phyloP scores from a whole-genome alignment of 176 grass and related monocot genomes.

The Oryza brachyantha region DNA sequence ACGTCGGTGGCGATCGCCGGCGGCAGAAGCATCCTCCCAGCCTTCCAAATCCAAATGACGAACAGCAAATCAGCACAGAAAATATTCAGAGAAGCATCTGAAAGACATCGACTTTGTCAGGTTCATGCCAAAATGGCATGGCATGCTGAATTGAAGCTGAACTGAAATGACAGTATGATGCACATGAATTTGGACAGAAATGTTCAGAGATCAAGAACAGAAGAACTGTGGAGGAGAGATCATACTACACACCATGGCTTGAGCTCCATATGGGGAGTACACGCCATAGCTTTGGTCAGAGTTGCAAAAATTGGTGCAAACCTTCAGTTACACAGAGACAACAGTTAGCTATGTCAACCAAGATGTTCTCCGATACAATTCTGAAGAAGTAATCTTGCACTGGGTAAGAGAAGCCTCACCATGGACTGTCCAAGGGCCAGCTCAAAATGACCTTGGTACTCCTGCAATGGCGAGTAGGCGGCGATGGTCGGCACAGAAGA shows the following conservation, averaged over 20 bases:
- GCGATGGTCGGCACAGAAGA: not conserved
- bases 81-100: not conserved
- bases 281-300: constrained; percentile 36
- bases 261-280: constrained; percentile 31
- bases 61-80: not conserved
- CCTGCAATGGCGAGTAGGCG: constrained; percentile 6
- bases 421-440: constrained; percentile 30
- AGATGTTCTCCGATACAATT: not conserved
- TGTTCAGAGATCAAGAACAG: not conserved
- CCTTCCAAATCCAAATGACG: constrained; percentile 11
- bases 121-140: not conserved
- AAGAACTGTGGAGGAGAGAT: not conserved
- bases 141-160: not conserved
- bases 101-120: not conserved
- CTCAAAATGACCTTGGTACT: constrained; percentile 32
- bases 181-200: not conserved
- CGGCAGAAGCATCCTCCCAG: constrained; percentile 44
- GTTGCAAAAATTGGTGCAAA: constrained; percentile 21
- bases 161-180: not conserved
- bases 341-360: not conserved
- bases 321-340: constrained; percentile 10
- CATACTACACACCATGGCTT: constrained; percentile 34
- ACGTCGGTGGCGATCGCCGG: constrained; percentile 27
- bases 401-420: constrained; percentile 8
- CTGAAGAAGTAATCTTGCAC: not conserved